Base-by-base conservation (phyloP, 208 protist genomes). In the Acanthamoeba sp. region DNA sequence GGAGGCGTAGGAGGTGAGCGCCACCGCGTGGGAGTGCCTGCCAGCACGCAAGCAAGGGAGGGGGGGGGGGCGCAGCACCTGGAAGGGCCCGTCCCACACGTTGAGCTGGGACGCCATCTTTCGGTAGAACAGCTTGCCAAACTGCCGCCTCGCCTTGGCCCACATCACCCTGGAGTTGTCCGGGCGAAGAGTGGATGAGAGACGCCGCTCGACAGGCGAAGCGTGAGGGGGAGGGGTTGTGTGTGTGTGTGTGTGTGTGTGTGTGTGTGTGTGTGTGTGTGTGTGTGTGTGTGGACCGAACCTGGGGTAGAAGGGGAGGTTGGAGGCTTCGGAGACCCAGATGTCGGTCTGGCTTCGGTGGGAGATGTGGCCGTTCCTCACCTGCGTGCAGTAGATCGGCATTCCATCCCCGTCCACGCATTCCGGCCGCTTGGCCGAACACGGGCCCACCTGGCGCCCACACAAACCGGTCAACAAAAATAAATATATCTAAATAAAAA, bases 311-410 rank as follows among this genome's bases (percentile, higher is more conserved):
- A 80, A 48, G 5, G 71, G 71, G 29, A 80, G 71, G 22, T 80
- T 80, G 71, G 71, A 80, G 10, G 36, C 38, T 45, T 80, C 71
- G 71, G 71, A 80, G 1, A 80, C 71, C 71, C 71, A 80, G 71
- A 80, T 80, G 38, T 80, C 71, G 32, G 71, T 80, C 38, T 80
- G 71, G 36, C 71, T 80, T 38, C 71, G 71, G 71, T 80, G 71
- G 18, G 71, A 38, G 32, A 80, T 38, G 71, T 80, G 71, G 10
- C 71, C 71, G 38, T 80, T 80, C 4, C 71, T 24, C 2, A 80
- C 71, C 24, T 80, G 71, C 5, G 71, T 80, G 38, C 71, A 80
- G 38, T 80, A 80, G 38, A 80, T 80, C 32, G 71, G 36, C 71
- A 80, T 80, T 1, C 71, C 71, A 2, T 80, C 71, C 0, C 71